Percentiles rank a stretch among this genome's conserved stretches.
Conservation (phyloP, 257 asterid genomes). For the Solanum lycopersicoides region DNA sequence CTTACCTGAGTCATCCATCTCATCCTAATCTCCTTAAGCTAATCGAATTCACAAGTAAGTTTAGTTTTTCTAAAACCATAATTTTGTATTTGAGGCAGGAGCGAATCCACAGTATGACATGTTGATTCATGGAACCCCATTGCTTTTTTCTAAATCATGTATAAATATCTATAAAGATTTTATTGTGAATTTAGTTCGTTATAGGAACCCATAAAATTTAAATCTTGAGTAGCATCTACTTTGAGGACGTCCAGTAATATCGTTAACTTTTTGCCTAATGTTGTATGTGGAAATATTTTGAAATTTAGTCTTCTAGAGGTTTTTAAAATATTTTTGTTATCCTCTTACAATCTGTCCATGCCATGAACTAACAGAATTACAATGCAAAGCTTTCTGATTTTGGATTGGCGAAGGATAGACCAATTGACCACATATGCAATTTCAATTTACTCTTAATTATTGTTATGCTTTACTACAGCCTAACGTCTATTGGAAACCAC, state of each 20-base stretch:
- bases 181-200: background rate
- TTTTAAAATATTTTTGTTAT: background rate
- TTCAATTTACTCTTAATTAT: background rate
- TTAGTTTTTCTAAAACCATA: background rate
- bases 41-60: slow-evolving; percentile 35
- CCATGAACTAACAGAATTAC: slow-evolving; percentile 12
- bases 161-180: background rate
- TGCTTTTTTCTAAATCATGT: background rate
- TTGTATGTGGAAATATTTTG: slow-evolving; percentile 24
- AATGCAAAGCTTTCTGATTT: slow-evolving; percentile 38
- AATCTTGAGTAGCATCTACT: background rate
- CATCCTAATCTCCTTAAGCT: slow-evolving; percentile 36
- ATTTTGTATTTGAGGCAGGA: background rate
- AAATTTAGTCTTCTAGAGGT: background rate
- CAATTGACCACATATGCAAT: background rate
- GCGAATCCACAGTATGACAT: background rate
- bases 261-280: slow-evolving; percentile 6
- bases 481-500: background rate
- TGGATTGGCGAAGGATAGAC: slow-evolving; percentile 10
- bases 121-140: background rate
- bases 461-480: background rate
- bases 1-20: slow-evolving; percentile 18
- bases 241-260: background rate
- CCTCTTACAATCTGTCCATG: background rate
- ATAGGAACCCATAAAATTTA: background rate